These are phyloP conservation scores for Rhinocladiella mackenziei DNA, from an alignment of 2,329 filamentous ascomycete genomes.

Conservation along the genomic window DNA sequence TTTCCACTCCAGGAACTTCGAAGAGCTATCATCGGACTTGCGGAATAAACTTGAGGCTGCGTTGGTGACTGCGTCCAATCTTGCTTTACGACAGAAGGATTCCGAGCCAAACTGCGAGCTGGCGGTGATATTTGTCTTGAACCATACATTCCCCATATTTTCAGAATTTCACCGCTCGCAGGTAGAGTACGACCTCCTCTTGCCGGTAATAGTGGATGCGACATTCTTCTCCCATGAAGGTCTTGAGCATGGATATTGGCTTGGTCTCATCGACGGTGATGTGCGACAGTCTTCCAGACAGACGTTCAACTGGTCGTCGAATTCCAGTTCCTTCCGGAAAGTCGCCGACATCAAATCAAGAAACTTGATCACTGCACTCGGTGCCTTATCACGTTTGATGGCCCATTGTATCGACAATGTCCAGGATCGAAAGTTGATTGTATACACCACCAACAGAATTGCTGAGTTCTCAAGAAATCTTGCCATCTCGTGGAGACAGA, in stretches of 20 bases:
- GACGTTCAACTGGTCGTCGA: conserved; percentile 62
- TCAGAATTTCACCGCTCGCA: conserved; percentile 55
- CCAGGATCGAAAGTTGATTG: conserved; percentile 42
- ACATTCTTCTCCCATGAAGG: conserved; percentile 68
- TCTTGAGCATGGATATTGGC: conserved; percentile 70
- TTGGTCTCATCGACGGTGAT: conserved; percentile 66
- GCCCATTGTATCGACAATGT: conserved; percentile 59
- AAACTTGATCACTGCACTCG: conserved; percentile 58
- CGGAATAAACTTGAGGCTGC: conserved; percentile 67
- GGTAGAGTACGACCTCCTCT: conserved; percentile 64
- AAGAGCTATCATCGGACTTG: conserved; percentile 60
- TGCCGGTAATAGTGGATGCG: conserved; percentile 66
- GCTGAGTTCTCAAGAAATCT: conserved; percentile 63
- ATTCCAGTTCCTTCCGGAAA: conserved; percentile 55
- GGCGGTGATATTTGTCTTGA: conserved; percentile 65
- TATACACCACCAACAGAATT: conserved; percentile 55
- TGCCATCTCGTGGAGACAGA: conserved; percentile 68
- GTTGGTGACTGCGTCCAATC: conserved; percentile 68
- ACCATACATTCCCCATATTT: conserved; percentile 70
- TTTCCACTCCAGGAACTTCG: conserved; percentile 41
- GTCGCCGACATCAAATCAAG: conserved; percentile 54
- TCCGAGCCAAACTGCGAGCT: conserved; percentile 49
- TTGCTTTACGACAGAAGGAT: conserved; percentile 62
- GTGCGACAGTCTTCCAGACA: conserved; percentile 51
- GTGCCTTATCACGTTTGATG: conserved; percentile 59